Conservation (phyloP, 306 rosid genomes). For the Vigna nakashimae region DNA sequence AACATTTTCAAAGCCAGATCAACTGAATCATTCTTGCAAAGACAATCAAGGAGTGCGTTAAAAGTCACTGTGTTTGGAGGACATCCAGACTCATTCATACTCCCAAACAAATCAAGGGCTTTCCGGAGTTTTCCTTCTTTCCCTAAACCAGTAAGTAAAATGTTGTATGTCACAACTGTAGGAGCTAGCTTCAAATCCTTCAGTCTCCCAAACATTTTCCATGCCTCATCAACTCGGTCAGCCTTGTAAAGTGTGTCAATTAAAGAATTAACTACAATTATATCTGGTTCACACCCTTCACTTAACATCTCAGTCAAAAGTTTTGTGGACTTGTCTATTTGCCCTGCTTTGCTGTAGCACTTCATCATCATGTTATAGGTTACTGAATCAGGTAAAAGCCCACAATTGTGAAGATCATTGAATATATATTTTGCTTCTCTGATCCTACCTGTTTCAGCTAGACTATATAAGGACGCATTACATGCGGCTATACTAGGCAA, state of each 20-base stretch:
- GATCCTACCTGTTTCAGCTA: conserved; percentile 78
- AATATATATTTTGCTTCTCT: conserved; percentile 75
- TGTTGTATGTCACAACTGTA: conserved; percentile 91
- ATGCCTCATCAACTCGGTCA: conserved; percentile 80
- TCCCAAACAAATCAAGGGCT: conserved; percentile 71
- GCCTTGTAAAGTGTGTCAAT: conserved; percentile 92
- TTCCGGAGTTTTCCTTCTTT: conserved; percentile 73
- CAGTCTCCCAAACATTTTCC: conserved; percentile 85
- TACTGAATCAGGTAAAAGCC: conserved; percentile 84
- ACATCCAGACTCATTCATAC: conserved; percentile 75
- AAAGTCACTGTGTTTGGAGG: conserved; percentile 85
- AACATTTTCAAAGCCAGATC: conserved; percentile 76
- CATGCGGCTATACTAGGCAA: conserved; percentile 85
- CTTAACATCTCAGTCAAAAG: conserved; percentile 75
- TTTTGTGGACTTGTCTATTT: conserved; percentile 74
- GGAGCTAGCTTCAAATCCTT: conserved; percentile 86
- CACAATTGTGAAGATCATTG: conserved; percentile 70
- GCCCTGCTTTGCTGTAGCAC: conserved; percentile 87
- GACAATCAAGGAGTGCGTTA: conserved; percentile 82
- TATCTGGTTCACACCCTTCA: conserved; percentile 85
- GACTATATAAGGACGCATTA: conserved; percentile 85
- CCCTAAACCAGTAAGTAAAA: conserved; percentile 82
- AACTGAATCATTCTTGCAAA: conserved; percentile 87
- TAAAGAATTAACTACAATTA: conserved; percentile 76
- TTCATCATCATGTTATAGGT: conserved; percentile 95